Evolutionary conservation across 2,329 filamentous ascomycete genomes (phyloP).

Genomic region (Hymenoscyphus fraxineus): DNA sequence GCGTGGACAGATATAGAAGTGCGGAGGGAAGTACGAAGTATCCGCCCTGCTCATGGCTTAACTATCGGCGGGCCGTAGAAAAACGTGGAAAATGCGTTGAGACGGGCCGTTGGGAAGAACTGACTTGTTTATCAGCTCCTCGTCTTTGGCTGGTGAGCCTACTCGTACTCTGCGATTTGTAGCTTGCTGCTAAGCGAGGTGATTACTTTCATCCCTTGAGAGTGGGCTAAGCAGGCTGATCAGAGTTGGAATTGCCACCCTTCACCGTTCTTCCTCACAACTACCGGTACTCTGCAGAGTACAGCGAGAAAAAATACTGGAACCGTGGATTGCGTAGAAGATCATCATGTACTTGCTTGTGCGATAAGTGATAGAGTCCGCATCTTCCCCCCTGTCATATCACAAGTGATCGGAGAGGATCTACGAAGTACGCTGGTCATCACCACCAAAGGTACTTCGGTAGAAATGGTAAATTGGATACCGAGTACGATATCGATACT

Average conservation of each 20-base stretch:
- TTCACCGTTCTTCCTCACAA: background rate
- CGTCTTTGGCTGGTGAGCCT: background rate
- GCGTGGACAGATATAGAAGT: background rate
- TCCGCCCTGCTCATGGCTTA: background rate
- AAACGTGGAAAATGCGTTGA: background rate
- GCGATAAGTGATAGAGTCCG: background rate
- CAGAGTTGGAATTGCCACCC: background rate
- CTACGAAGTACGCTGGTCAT: background rate
- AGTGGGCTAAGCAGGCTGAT: background rate
- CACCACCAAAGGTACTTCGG: background rate
- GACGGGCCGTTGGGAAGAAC: background rate
- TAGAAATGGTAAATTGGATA: too few relatives aligned
- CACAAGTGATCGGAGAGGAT: background rate
- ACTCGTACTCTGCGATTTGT: too few relatives aligned
- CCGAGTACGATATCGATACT: too few relatives aligned
- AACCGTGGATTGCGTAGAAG: background rate
- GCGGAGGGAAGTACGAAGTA: background rate
- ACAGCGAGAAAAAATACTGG: background rate
- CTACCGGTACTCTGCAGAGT: too few relatives aligned
- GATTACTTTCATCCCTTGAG: background rate
- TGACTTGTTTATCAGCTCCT: background rate
- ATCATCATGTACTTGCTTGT: background rate
- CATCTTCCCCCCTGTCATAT: background rate
- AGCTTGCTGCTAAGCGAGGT: too few relatives aligned
- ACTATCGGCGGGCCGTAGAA: background rate